These are phyloP conservation scores for Pseudogymnoascus verrucosus DNA, from an alignment of 2,329 filamentous ascomycete genomes.

Conservation along the genomic window DNA sequence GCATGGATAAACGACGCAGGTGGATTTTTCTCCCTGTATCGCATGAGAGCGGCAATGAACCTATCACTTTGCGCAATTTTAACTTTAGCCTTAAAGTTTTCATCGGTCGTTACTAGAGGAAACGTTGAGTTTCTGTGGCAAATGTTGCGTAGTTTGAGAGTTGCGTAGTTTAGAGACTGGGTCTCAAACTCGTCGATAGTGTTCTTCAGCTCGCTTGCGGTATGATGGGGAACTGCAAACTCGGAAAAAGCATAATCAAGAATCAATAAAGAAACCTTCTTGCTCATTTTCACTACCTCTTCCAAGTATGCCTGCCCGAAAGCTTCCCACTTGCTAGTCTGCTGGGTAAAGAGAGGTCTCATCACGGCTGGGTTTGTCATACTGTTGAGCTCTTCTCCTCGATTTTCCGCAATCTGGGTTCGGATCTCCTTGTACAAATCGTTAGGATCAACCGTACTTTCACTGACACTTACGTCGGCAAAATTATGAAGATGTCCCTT, in stretches of 20 bases:
- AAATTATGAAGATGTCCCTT: slow-evolving; percentile 25
- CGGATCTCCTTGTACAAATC: slow-evolving; percentile 22
- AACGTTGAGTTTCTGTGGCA: slow-evolving; percentile 10
- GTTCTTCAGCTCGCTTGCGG: slow-evolving; percentile 5
- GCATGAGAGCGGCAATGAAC: slow-evolving; percentile 15
- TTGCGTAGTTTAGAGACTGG: not conserved
- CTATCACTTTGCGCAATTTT: slow-evolving; percentile 10
- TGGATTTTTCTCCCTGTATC: slow-evolving; percentile 13
- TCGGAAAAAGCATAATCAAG: slow-evolving; percentile 17
- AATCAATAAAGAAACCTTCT: slow-evolving; percentile 15
- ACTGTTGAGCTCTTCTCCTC: slow-evolving; percentile 27
- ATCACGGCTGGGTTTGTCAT: slow-evolving; percentile 29
- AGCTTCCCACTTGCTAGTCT: slow-evolving; percentile 28
- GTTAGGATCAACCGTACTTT: not conserved
- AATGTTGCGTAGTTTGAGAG: slow-evolving; percentile 1
- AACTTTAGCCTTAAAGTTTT: slow-evolving; percentile 13
- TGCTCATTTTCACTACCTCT: slow-evolving; percentile 16
- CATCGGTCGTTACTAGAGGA: slow-evolving; percentile 15
- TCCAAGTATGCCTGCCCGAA: slow-evolving; percentile 24
- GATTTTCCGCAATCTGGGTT: slow-evolving; percentile 22
- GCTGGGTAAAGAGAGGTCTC: slow-evolving; percentile 25
- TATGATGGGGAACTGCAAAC: not conserved
- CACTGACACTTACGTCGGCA: slow-evolving; percentile 15
- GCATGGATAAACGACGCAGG: not conserved
- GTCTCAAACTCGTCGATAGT: slow-evolving; percentile 8